Evolutionary conservation across 805 yeast genomes (phyloP).

Genomic region (Metschnikowia henanensis): DNA sequence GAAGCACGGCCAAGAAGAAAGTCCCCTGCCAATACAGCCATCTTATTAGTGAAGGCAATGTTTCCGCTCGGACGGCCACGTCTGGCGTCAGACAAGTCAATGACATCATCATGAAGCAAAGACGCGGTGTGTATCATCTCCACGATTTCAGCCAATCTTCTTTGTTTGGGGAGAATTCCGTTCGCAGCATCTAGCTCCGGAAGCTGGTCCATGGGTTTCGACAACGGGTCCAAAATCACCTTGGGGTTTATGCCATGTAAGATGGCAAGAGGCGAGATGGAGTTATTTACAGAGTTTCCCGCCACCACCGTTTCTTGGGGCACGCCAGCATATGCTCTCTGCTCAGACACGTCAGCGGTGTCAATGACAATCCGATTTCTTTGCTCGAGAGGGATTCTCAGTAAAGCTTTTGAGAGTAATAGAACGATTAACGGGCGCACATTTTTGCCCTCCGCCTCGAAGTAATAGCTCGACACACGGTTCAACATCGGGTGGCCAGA

Average conservation of each 20-base stretch:
- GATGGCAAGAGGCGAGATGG: slow-evolving; percentile 78
- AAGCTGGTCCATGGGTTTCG: slow-evolving; percentile 72
- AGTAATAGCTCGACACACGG: slow-evolving; percentile 91
- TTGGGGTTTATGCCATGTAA: slow-evolving; percentile 90
- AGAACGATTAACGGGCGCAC: slow-evolving; percentile 90
- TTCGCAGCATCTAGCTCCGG: slow-evolving; percentile 58
- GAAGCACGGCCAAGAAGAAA: slow-evolving; percentile 94
- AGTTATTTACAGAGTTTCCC: slow-evolving; percentile 57
- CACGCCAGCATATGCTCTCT: slow-evolving; percentile 60
- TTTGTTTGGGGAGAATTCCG: slow-evolving; percentile 91
- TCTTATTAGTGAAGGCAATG: slow-evolving; percentile 90
- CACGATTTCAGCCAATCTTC: slow-evolving; percentile 94
- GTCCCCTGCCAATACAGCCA: slow-evolving; percentile 98
- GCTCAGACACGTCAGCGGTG: slow-evolving; percentile 62
- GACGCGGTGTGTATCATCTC: slow-evolving; percentile 99
- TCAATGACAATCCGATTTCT: slow-evolving; percentile 67
- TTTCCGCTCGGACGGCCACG: slow-evolving; percentile 92
- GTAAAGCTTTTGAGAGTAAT: slow-evolving; percentile 76
- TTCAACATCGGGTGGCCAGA: slow-evolving; percentile 93
- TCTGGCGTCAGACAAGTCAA: slow-evolving; percentile 85
- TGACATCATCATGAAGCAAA: slow-evolving; percentile 93
- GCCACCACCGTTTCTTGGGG: slow-evolving; percentile 55
- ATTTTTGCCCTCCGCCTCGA: slow-evolving; percentile 95
- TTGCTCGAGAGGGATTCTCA: slow-evolving; percentile 67
- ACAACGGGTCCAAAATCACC: slow-evolving; percentile 77